Base-by-base conservation (phyloP, 108 stramenopile genomes). In the Nitzschia sp. region DNA sequence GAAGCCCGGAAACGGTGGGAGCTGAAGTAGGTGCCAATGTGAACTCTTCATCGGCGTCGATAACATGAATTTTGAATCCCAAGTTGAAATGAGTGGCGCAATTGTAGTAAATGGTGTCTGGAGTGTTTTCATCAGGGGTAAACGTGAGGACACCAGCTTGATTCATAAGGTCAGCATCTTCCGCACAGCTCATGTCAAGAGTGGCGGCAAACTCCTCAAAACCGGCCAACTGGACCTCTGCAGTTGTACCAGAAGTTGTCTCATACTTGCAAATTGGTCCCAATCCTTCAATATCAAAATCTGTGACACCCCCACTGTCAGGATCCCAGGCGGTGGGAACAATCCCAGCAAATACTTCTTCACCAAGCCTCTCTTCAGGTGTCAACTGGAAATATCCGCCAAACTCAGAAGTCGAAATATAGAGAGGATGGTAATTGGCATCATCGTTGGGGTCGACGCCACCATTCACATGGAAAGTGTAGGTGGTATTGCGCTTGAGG, bases 71-170 rank as follows among this genome's bases (percentile, higher is more conserved):
- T 22, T 71, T 39, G 44, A 42, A 71, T 8, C 70, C 70, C 20
- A 71, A 38, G 39, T 71, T 63, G 50, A 22, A 40, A 53, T 71
- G 70, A 21, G 70, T 71, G 29, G 63, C 70, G 46, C 70, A 71
- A 2, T 71, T 61, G 48, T 71, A 71, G 34, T 71, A 71, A n/a
- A 71, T 40, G 39, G 41, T 29, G 46, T 71, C 62, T 2, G 70
- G 70, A 25, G 70, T 71, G 29, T 20, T 29, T 46, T 52, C 62
- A 37, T 62, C 61, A 6, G 70, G 70, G 6, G 70, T 71, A 62
- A 71, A 71, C 24, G 26, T 40, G 22, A 71, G 19, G 10, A 53
- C 10, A 19, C 29, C 70, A 19, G 70, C 70, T 19, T 43, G 14
- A 39, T 62, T 44, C 25, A 38, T 41, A 7, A 53, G 41, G 7